phyloP scores from a whole-genome alignment of 257 asterid species.

The Ophiorrhiza pumila region DNA sequence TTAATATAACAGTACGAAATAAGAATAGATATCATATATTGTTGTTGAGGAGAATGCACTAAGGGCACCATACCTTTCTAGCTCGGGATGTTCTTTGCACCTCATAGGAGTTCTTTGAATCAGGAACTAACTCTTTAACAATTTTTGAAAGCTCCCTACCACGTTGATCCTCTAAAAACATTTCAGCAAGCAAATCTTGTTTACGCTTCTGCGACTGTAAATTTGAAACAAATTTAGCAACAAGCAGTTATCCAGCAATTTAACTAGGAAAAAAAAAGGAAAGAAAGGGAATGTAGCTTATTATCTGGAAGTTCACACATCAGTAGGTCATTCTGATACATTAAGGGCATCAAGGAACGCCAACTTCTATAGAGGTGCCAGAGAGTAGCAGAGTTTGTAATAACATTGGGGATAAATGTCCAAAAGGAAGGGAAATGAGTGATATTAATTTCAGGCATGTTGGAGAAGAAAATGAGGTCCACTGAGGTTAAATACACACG shows the following conservation, averaged over 20 bases:
- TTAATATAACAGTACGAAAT: not conserved
- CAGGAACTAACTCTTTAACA: conserved; percentile 41
- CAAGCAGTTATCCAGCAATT: conserved; percentile 2
- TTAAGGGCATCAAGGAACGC: not conserved
- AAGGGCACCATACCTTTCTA: conserved; percentile 50
- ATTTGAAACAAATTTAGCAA: conserved; percentile 10
- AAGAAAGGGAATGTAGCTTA: not conserved
- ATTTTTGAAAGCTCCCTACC: conserved; percentile 49
- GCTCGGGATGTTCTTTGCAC: conserved; percentile 44
- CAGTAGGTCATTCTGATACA: not conserved
- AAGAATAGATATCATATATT: not conserved
- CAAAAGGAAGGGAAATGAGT: not conserved
- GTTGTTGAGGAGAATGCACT: not conserved
- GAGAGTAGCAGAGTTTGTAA: not conserved
- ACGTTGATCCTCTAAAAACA: conserved; percentile 61
- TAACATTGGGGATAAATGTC: not conserved
- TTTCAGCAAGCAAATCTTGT: conserved; percentile 55
- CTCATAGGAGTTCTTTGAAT: conserved; percentile 42
- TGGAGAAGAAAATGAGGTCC: not conserved
- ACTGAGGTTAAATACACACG: not conserved
- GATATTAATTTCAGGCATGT: not conserved
- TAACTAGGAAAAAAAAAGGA: not conserved
- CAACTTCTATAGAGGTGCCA: not conserved
- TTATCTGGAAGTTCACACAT: not conserved
- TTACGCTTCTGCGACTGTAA: conserved; percentile 56